Conservation (phyloP, 2,329 filamentous ascomycete species). For the Arthrobotrys sphaeroides region DNA sequence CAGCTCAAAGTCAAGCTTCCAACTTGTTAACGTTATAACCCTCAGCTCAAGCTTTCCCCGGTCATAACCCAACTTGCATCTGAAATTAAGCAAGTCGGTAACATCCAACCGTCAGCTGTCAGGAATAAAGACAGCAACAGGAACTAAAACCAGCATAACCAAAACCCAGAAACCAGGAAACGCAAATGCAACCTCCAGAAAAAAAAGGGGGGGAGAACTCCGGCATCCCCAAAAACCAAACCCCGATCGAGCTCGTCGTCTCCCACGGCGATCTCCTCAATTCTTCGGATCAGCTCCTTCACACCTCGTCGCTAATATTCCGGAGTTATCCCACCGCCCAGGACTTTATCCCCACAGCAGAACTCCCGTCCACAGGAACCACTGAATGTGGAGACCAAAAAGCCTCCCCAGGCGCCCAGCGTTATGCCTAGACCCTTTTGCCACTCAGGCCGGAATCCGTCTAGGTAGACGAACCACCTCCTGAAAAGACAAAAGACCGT, state of each 20-base stretch:
- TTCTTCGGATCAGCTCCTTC: background rate
- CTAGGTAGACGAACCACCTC: conserved; percentile 7
- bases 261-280: background rate
- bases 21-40: no score
- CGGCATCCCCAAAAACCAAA: background rate
- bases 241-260: background rate
- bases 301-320: conserved; percentile 7
- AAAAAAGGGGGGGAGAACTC: background rate
- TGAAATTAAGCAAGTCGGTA: background rate
- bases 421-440: background rate
- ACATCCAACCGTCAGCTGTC: background rate
- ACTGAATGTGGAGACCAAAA: background rate
- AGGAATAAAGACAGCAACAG: background rate
- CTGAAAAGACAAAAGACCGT: background rate
- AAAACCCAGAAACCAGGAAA: background rate
- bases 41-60: background rate
- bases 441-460: conserved; percentile 23
- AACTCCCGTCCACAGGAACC: background rate
- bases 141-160: background rate
- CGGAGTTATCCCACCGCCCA: conserved; percentile 41
- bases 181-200: background rate
- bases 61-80: background rate
- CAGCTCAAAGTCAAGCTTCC: conserved; percentile 1
- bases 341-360: no score
- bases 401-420: background rate